Evolutionary conservation across 208 protist species (phyloP).

Genomic region (Herpetomonas samuelpessoai): DNA sequence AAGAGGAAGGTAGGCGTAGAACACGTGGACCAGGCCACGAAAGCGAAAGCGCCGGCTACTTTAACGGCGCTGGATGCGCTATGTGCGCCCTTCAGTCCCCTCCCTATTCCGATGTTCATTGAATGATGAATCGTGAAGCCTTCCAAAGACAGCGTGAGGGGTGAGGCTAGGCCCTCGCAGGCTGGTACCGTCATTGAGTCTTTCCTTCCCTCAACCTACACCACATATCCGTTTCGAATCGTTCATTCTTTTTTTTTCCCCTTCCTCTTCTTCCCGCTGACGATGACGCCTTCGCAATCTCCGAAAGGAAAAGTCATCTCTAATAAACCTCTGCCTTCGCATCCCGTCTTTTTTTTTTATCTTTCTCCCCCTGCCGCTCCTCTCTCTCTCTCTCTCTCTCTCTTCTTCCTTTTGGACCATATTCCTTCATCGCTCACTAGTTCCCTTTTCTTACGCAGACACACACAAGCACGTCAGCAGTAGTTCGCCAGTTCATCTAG

Average conservation of each 20-base stretch:
- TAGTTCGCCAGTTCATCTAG: too few relatives aligned
- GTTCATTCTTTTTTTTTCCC: not conserved
- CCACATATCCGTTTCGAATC: not conserved
- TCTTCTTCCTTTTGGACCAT: not conserved
- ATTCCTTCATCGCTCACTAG: not conserved
- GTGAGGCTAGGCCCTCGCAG: too few relatives aligned
- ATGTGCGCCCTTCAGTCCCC: not conserved
- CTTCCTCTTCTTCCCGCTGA: not conserved
- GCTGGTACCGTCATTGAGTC: not conserved
- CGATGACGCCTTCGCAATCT: too few relatives aligned
- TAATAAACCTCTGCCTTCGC: not conserved
- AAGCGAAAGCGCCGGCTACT: not conserved
- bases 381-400: not conserved
- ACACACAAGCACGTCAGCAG: too few relatives aligned
- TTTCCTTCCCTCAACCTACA: too few relatives aligned
- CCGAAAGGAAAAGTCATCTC: conserved; percentile 5
- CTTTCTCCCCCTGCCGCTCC: not conserved
- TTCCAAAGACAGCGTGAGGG: too few relatives aligned
- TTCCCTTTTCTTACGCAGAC: too few relatives aligned
- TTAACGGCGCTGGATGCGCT: not conserved
- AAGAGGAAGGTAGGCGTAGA: not conserved
- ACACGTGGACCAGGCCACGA: too few relatives aligned
- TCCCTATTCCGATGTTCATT: too few relatives aligned
- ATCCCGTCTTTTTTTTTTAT: not conserved
- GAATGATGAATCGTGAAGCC: too few relatives aligned